Percentiles rank a stretch among this genome's conserved stretches.
Conservation (phyloP, 108 stramenopile species). For the Nannochloropsis oceanica region DNA sequence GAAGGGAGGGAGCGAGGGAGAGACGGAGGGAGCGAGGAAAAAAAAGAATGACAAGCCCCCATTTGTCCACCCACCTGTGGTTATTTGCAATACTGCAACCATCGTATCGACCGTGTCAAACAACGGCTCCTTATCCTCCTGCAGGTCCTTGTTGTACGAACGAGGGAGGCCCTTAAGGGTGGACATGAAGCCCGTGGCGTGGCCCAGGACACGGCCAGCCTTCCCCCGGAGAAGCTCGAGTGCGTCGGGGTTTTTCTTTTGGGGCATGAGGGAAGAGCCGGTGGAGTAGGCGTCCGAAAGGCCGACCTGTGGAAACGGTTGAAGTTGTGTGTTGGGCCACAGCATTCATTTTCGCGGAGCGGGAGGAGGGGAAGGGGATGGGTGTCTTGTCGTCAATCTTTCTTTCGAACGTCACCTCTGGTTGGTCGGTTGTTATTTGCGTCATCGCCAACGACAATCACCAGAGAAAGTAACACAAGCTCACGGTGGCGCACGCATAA, state of each 20-base stretch:
- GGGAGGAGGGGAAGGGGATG: no score
- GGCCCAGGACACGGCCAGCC: constrained; percentile 80
- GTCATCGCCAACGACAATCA: no score
- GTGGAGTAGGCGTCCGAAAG: constrained; percentile 95
- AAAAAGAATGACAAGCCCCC: neutral
- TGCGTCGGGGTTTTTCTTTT: constrained; percentile 99
- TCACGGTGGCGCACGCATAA: no score
- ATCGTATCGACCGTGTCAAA: constrained; percentile 87
- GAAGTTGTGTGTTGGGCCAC: neutral
- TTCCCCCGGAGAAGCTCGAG: constrained; percentile 94
- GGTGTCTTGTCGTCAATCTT: no score
- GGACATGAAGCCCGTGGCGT: constrained; percentile 69
- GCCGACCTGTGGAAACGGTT: constrained; percentile 35
- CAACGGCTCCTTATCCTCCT: constrained; percentile 96
- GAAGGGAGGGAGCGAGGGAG: neutral
- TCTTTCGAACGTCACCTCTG: no score
- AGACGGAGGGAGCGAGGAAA: no score
- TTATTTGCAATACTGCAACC: constrained; percentile 84
- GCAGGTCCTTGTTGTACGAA: constrained; percentile 99
- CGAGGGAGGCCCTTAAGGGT: constrained; percentile 92
- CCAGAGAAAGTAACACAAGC: no score
- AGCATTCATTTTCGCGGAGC: neutral
- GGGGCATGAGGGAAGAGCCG: constrained; percentile 96
- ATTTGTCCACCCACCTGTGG: constrained; percentile 34
- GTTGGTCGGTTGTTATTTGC: no score